These are phyloP conservation scores for Zymoseptoria passerinii DNA, from an alignment of 2,329 filamentous ascomycete genomes.

Conservation along the genomic window DNA sequence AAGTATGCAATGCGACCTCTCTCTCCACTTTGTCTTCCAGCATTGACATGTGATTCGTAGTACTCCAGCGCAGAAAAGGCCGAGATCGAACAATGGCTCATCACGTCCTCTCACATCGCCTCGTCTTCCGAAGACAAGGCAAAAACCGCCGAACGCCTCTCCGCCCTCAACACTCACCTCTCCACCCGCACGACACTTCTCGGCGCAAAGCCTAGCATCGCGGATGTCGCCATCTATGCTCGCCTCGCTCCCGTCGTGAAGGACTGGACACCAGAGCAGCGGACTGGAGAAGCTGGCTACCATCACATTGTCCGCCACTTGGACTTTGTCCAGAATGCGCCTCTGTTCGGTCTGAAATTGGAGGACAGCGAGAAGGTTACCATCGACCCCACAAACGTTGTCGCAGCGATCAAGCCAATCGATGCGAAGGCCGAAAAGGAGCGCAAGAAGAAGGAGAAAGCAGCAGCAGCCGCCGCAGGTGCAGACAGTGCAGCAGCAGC, in stretches of 20 bases:
- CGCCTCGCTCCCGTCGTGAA: constrained; percentile 68
- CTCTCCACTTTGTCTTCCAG: neutral
- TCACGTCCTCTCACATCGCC: constrained; percentile 63
- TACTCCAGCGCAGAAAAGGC: constrained; percentile 74
- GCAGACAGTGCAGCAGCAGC: constrained; percentile 44
- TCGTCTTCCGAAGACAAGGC: constrained; percentile 49
- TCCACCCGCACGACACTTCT: constrained; percentile 82
- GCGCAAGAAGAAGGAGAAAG: constrained; percentile 93
- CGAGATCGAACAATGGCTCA: constrained; percentile 84
- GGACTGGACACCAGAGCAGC: constrained; percentile 74
- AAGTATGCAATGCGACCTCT: constrained; percentile 14
- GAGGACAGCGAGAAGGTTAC: constrained; percentile 64
- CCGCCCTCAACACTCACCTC: constrained; percentile 77
- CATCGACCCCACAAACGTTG: constrained; percentile 70
- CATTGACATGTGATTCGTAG: constrained; percentile 29
- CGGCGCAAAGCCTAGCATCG: constrained; percentile 79
- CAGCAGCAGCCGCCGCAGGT: constrained; percentile 45
- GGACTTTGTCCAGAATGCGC: constrained; percentile 90
- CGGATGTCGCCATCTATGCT: constrained; percentile 76
- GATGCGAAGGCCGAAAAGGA: constrained; percentile 95
- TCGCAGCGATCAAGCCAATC: constrained; percentile 79
- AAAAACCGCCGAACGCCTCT: constrained; percentile 57
- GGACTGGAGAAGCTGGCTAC: constrained; percentile 79
- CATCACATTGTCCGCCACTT: constrained; percentile 86
- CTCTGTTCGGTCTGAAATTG: constrained; percentile 60